phyloP scores from a whole-genome alignment of 805 yeast species.

The Ogataea ramenticola region DNA sequence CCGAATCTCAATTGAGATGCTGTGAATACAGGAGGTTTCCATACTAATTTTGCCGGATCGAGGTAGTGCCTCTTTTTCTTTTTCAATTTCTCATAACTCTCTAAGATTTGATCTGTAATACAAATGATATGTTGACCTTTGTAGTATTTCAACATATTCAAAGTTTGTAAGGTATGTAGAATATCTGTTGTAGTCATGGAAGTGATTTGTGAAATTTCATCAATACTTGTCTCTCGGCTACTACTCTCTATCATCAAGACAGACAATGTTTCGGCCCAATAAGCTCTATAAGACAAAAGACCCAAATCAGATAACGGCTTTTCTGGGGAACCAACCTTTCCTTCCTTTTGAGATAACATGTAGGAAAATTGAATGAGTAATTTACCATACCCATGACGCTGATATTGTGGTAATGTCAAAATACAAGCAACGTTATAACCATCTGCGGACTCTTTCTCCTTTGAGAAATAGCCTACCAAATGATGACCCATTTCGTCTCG shows the following conservation, averaged over 20 bases:
- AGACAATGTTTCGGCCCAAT: slow-evolving; percentile 89
- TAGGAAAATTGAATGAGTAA: slow-evolving; percentile 89
- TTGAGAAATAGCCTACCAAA: slow-evolving; percentile 92
- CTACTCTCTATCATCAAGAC: slow-evolving; percentile 60
- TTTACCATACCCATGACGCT: slow-evolving; percentile 90
- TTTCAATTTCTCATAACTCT: slow-evolving; percentile 59
- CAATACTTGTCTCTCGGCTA: slow-evolving; percentile 55
- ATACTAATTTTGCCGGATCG: slow-evolving; percentile 61
- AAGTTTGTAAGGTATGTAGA: slow-evolving; percentile 84
- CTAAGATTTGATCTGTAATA: slow-evolving; percentile 74
- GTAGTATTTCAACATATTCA: slow-evolving; percentile 83
- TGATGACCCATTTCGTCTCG: slow-evolving; percentile 91
- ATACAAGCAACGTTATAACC: slow-evolving; percentile 96
- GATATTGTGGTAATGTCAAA: slow-evolving; percentile 91
- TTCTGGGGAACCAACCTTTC: slow-evolving; percentile 93
- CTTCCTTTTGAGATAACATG: slow-evolving; percentile 80
- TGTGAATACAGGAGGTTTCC: slow-evolving; percentile 96
- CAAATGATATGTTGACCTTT: slow-evolving; percentile 93
- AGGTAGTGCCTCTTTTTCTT: slow-evolving; percentile 68
- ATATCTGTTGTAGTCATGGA: slow-evolving; percentile 97
- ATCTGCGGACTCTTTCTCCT: slow-evolving; percentile 94
- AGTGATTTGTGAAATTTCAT: slow-evolving; percentile 78
- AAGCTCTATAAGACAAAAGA: slow-evolving; percentile 85
- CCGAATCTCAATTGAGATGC: slow-evolving; percentile 95
- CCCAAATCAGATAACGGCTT: slow-evolving; percentile 96